These are phyloP conservation scores for Micractinium sp. DNA, from an alignment of 139 green algal genomes.

Conservation along the genomic window DNA sequence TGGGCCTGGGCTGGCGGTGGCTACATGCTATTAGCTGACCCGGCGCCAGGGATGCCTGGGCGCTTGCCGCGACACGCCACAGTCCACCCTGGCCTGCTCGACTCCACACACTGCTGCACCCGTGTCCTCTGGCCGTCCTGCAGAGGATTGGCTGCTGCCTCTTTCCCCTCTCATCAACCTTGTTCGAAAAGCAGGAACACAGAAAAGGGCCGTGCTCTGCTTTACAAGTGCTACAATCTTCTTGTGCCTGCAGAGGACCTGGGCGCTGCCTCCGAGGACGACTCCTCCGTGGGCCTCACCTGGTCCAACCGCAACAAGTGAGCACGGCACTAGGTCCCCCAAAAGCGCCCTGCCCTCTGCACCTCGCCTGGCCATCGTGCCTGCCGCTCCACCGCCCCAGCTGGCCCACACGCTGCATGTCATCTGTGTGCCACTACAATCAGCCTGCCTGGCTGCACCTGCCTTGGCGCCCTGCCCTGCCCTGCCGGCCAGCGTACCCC, in stretches of 20 bases:
- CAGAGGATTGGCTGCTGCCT: neutral
- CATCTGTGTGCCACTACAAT: no score
- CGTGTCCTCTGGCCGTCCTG: neutral
- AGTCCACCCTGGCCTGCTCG: neutral
- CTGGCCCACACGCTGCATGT: no score
- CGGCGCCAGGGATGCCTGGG: neutral
- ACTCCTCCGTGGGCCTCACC: slow-evolving; percentile 42
- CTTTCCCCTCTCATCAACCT: neutral
- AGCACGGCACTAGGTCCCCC: neutral
- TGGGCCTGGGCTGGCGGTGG: neutral
- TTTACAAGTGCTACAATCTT: neutral
- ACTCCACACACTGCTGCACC: neutral
- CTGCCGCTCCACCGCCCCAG: no score
- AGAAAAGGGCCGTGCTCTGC: neutral
- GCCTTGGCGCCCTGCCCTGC: no score
- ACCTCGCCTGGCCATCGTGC: no score
- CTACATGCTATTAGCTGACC: no score
- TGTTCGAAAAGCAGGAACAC: no score
- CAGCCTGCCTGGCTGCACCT: no score
- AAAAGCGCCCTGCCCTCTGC: neutral
- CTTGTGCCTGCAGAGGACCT: slow-evolving; percentile 59
- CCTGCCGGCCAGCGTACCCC: no score
- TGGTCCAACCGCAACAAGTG: slow-evolving; percentile 46
- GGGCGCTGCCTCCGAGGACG: slow-evolving; percentile 53
- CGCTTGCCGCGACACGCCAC: neutral